These are phyloP conservation scores for Penicillium waksmanii DNA, from an alignment of 495 filamentous ascomycete genomes.

Conservation along the genomic window DNA sequence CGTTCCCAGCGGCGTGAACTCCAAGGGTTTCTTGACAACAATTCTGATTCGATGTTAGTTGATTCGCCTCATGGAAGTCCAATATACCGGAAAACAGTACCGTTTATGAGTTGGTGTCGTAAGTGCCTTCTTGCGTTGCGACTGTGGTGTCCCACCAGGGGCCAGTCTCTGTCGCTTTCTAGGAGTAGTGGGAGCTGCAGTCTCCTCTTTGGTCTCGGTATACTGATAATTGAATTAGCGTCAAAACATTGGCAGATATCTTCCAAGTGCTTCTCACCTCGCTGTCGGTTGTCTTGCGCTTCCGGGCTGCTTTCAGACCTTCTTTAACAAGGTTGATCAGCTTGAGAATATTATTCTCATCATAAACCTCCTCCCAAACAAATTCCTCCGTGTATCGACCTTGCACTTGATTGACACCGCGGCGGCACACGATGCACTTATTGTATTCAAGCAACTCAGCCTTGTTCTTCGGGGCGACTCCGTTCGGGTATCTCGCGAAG, in stretches of 20 bases:
- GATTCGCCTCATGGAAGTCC: background rate
- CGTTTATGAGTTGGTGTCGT: slow-evolving; percentile 76
- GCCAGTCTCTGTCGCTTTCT: slow-evolving; percentile 59
- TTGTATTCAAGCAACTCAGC: slow-evolving; percentile 65
- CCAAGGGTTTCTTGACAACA: slow-evolving; percentile 84
- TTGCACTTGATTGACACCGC: slow-evolving; percentile 85
- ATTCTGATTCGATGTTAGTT: slow-evolving; percentile 45
- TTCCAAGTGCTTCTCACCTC: slow-evolving; percentile 45
- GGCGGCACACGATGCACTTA: slow-evolving; percentile 87
- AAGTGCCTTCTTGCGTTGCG: slow-evolving; percentile 54
- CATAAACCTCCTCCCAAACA: slow-evolving; percentile 82
- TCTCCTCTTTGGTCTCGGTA: slow-evolving; percentile 47
- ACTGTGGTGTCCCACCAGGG: slow-evolving; percentile 61
- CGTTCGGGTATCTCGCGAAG: slow-evolving; percentile 68
- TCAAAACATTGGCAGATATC: background rate
- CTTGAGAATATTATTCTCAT: slow-evolving; percentile 62
- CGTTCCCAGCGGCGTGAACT: slow-evolving; percentile 93
- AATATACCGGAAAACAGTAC: slow-evolving; percentile 28
- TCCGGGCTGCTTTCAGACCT: slow-evolving; percentile 61
- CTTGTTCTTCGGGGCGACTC: slow-evolving; percentile 72
- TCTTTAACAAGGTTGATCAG: slow-evolving; percentile 68
- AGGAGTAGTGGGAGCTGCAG: slow-evolving; percentile 58
- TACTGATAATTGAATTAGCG: slow-evolving; percentile 35
- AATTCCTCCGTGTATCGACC: slow-evolving; percentile 94
- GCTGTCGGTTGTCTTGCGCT: slow-evolving; percentile 49